A percentile compares a stretch with the other conserved stretches of the same genome.
Evolutionary conservation across 495 filamentous ascomycete genomes (phyloP).

Genomic region (Penicillium argentinense): DNA sequence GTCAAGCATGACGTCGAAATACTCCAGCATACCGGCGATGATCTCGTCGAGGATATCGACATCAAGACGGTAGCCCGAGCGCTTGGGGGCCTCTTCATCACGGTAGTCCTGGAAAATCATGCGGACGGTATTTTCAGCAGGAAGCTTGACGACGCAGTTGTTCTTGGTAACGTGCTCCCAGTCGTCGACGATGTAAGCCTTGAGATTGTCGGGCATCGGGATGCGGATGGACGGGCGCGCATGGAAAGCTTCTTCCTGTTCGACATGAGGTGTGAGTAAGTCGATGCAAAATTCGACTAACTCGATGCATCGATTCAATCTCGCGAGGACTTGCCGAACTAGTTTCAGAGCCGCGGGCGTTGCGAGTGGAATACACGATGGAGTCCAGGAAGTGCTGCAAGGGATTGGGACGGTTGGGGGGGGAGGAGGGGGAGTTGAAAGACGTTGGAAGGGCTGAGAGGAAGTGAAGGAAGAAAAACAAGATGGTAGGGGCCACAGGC

Average conservation of each 20-base stretch:
- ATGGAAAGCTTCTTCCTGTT: conserved; percentile 83
- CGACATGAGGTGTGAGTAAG: too few species aligned
- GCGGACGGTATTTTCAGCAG: conserved; percentile 69
- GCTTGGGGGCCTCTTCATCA: conserved; percentile 64
- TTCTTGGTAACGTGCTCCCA: conserved; percentile 99
- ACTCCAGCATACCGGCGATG: conserved; percentile 77
- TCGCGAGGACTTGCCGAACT: too few species aligned
- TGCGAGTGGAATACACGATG: too few species aligned
- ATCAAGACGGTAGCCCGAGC: conserved; percentile 59
- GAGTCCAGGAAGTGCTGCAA: too few species aligned
- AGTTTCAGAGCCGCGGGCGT: too few species aligned
- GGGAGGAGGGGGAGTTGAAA: neutral
- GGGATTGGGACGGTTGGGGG: neutral
- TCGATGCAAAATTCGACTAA: too few species aligned
- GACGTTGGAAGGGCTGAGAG: neutral
- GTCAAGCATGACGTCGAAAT: conserved; percentile 85
- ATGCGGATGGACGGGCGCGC: conserved; percentile 78
- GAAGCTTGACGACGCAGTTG: conserved; percentile 78
- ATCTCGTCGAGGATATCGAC: conserved; percentile 87
- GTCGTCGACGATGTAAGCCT: conserved; percentile 90
- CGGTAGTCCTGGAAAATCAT: conserved; percentile 79
- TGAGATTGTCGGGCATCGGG: conserved; percentile 76
- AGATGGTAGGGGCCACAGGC: too few species aligned
- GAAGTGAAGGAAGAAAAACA: neutral
- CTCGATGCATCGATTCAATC: too few species aligned